Conservation (phyloP, 2,329 filamentous ascomycete species). For the Trichophyton verrucosum region DNA sequence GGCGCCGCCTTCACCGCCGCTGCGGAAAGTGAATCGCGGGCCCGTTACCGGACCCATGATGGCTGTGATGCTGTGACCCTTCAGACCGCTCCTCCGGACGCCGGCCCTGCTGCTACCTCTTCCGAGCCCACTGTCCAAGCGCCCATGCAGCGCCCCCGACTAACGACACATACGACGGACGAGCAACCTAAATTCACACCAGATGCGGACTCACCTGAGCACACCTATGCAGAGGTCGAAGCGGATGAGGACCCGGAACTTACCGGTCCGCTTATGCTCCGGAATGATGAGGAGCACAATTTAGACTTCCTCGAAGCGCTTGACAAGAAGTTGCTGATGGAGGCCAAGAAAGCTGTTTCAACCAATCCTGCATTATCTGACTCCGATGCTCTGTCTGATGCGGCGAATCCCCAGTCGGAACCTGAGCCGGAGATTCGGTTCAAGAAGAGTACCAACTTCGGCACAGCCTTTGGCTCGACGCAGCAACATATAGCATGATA, state of each 20-base stretch:
- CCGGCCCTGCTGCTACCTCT: too few relatives aligned
- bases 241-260: slow-evolving; percentile 33
- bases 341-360: slow-evolving; percentile 25
- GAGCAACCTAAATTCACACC: slow-evolving; percentile 10
- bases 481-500: not conserved
- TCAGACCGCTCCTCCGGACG: not conserved
- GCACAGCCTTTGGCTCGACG: slow-evolving; percentile 32
- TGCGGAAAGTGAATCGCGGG: slow-evolving; percentile 4
- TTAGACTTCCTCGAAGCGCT: slow-evolving; percentile 31
- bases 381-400: slow-evolving; percentile 7
- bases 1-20: not conserved
- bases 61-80: not conserved
- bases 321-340: slow-evolving; percentile 32
- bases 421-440: slow-evolving; percentile 34
- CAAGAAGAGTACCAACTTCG: slow-evolving; percentile 36
- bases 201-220: slow-evolving; percentile 19
- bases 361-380: slow-evolving; percentile 14
- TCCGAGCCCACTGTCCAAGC: not conserved
- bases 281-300: slow-evolving; percentile 31
- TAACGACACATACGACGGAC: slow-evolving; percentile 5
- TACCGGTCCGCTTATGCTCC: slow-evolving; percentile 32
- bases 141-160: not conserved
- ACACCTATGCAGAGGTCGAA: slow-evolving; percentile 30
- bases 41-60: not conserved
- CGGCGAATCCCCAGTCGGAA: slow-evolving; percentile 17